phyloP scores from a whole-genome alignment of 148 eudicot species.

The Amaranthus cruentus region DNA sequence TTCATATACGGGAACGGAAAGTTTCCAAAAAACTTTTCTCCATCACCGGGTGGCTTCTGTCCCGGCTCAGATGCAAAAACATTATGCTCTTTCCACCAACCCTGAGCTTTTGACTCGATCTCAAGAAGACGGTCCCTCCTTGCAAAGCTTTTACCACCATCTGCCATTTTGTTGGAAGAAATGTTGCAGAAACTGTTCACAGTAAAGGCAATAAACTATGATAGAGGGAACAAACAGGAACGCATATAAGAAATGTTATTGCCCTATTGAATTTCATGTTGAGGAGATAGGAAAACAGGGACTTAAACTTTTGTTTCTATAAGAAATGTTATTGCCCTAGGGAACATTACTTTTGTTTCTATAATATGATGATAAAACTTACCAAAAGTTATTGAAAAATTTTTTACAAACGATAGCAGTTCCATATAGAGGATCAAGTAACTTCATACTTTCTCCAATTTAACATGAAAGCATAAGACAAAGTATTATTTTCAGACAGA shows the following conservation, averaged over 20 bases:
- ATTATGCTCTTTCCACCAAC: conserved; percentile 55
- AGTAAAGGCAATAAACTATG: neutral
- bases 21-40: conserved; percentile 80
- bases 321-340: too few species aligned
- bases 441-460: too few species aligned
- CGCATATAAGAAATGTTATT: neutral
- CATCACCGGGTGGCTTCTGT: conserved; percentile 47
- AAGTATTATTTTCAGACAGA: too few species aligned
- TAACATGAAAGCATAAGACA: too few species aligned
- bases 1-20: conserved; percentile 94
- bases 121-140: conserved; percentile 71
- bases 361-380: too few species aligned
- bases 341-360: neutral
- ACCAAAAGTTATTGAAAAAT: too few species aligned
- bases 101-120: conserved; percentile 49
- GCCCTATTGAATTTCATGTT: neutral
- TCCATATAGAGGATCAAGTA: too few species aligned
- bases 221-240: neutral
- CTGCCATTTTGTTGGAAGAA: conserved; percentile 35
- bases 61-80: conserved; percentile 57
- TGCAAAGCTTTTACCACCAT: conserved; percentile 52
- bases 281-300: too few species aligned
- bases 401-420: too few species aligned
- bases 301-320: neutral
- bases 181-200: conserved; percentile 37